Evolutionary conservation across 2,329 filamentous ascomycete species (phyloP).

Genomic region (Stachybotrys elegans): DNA sequence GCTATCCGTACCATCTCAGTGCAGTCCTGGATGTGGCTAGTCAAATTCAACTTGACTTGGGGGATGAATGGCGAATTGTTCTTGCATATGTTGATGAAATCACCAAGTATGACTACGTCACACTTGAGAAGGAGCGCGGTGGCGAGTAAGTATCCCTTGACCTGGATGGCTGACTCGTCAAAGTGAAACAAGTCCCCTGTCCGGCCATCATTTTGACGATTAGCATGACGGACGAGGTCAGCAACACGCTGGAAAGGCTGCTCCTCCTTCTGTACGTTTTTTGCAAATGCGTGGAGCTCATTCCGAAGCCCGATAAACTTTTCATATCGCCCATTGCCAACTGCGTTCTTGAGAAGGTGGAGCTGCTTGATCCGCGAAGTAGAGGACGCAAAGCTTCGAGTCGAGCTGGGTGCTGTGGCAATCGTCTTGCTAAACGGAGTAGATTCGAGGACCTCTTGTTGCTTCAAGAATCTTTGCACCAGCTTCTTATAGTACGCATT

Average conservation of each 20-base stretch:
- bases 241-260: conserved; percentile 44
- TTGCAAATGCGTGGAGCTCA: conserved; percentile 6
- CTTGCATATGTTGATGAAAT: conserved; percentile 22
- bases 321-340: conserved; percentile 7
- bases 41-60: conserved; percentile 19
- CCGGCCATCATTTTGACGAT: conserved; percentile 20
- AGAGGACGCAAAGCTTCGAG: background rate
- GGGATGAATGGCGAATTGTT: background rate
- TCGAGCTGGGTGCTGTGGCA: background rate
- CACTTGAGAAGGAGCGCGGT: conserved; percentile 40
- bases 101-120: conserved; percentile 40
- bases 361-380: conserved; percentile 6
- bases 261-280: conserved; percentile 35
- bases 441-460: conserved; percentile 9
- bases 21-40: conserved; percentile 32
- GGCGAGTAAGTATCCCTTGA: conserved; percentile 34
- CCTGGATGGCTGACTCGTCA: conserved; percentile 30
- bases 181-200: conserved; percentile 23
- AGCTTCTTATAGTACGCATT: conserved; percentile 20
- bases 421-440: background rate
- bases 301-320: conserved; percentile 7
- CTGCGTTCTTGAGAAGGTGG: background rate
- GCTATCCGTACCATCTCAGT: conserved; percentile 33
- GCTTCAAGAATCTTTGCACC: conserved; percentile 5
- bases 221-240: conserved; percentile 36